Conservation (phyloP, 495 filamentous ascomycete species). For the Podospora pseudocomata region DNA sequence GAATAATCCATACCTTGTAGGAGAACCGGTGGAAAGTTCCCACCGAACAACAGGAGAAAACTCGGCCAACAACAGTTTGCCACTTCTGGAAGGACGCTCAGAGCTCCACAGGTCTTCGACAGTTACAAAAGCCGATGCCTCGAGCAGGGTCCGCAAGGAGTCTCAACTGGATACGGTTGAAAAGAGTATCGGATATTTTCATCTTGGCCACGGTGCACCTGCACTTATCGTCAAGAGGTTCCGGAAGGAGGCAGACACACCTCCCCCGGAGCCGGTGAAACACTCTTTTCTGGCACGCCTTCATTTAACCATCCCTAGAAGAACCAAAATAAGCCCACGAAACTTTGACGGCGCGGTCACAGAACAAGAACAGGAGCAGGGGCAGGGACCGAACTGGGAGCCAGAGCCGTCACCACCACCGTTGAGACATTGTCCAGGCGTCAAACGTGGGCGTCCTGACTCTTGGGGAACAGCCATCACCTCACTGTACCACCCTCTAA, state of each 20-base stretch:
- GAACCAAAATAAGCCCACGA: slow-evolving; percentile 24
- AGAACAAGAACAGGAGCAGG: background rate
- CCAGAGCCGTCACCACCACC: slow-evolving; percentile 1
- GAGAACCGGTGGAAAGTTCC: slow-evolving; percentile 13
- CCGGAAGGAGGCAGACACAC: slow-evolving; percentile 30
- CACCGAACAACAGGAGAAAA: slow-evolving; percentile 11
- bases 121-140: slow-evolving; percentile 19
- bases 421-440: background rate
- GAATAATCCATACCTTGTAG: slow-evolving; percentile 11
- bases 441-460: slow-evolving; percentile 9
- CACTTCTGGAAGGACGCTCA: background rate
- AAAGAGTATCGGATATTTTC: slow-evolving; percentile 33
- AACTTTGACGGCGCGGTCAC: slow-evolving; percentile 18
- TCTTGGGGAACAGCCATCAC: slow-evolving; percentile 9
- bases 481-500: slow-evolving; percentile 4
- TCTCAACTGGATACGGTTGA: slow-evolving; percentile 29
- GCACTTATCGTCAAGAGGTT: slow-evolving; percentile 32
- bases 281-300: slow-evolving; percentile 35
- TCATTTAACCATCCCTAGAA: slow-evolving; percentile 32
- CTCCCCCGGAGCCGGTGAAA: slow-evolving; percentile 15
- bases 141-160: slow-evolving; percentile 25
- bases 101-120: background rate
- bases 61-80: background rate
- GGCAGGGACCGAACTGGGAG: background rate
- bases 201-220: slow-evolving; percentile 28